Percentiles rank a stretch among this genome's conserved stretches.
Conservation (phyloP, 768 basidiomycete genomes). For the Tricholoma matsutake region DNA sequence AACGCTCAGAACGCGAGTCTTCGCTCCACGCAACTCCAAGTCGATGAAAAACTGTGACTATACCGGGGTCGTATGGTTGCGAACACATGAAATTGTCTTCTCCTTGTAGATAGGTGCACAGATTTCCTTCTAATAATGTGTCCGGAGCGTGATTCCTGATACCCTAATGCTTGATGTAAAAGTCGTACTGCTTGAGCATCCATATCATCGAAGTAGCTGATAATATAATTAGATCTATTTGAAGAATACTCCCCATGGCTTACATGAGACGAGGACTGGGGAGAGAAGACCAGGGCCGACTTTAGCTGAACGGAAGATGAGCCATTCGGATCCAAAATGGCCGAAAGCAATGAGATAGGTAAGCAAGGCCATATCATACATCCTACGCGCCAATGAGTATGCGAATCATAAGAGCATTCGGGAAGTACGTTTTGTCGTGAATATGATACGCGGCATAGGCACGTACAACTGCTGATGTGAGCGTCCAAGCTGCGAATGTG, state of each 20-base stretch:
- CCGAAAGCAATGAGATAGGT: slow-evolving; percentile 88
- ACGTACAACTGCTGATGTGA: slow-evolving; percentile 80
- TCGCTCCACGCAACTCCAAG: not conserved
- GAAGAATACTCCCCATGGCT: slow-evolving; percentile 26
- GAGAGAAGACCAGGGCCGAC: slow-evolving; percentile 57
- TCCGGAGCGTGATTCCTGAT: not conserved
- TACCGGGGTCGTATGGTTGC: not conserved
- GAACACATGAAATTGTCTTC: not conserved
- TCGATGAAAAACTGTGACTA: not conserved
- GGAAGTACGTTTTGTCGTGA: slow-evolving; percentile 68
- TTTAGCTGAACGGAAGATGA: slow-evolving; percentile 77
- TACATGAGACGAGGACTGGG: slow-evolving; percentile 85
- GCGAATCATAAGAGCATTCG: slow-evolving; percentile 1
- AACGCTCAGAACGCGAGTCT: not conserved
- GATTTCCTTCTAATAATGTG: not conserved
- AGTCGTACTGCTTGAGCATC: slow-evolving; percentile 84
- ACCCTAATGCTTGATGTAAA: slow-evolving; percentile 53
- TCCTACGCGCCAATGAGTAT: slow-evolving; percentile 17
- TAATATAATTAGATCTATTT: slow-evolving; percentile 11
- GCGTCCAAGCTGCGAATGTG: slow-evolving; percentile 90
- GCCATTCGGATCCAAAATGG: slow-evolving; percentile 84
- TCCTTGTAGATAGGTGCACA: not conserved
- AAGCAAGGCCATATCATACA: slow-evolving; percentile 86
- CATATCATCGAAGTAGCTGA: slow-evolving; percentile 70
- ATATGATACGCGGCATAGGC: slow-evolving; percentile 90